Evolutionary conservation across 2,329 filamentous ascomycete species (phyloP), one percentile per base, ranked within the genome.

Genomic region (Botrytis deweyae): DNA sequence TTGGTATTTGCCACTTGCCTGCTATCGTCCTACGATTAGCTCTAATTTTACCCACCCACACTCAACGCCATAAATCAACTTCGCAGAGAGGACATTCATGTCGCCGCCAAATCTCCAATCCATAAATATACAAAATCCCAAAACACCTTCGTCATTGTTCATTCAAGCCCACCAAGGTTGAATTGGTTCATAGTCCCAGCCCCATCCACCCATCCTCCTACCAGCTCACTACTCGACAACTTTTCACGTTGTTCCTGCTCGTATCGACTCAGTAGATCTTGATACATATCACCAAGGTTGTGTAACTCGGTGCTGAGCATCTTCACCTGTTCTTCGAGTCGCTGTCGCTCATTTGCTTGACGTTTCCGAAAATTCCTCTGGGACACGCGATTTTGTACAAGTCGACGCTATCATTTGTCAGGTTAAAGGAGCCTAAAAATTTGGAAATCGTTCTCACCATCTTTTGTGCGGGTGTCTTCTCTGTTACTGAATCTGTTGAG

Each of bases 331-430:
- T 73, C 44, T 42, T 73, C 72, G 10, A 73, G 58, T 46, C 72
- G 40, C 42, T 69, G 42, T 25, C 72, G 72, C 33, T 73, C 65
- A 36, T 73, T 73, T 70, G 65, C 65, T 64, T 73, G 72, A n/a
- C 72, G 72, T 38, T 64, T 73, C 12, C 72, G 66, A 55, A 73
- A 73, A n/a, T 73, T 73, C 22, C 72, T 73, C 38, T 73, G 72
- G 3, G 65, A 70, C 10, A 73, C 66, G n/a, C 72, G 65, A 61
- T 73, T 73, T 44, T 73, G 72, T 8, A 73, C 72, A 42, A 73
- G 72, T 38, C 72, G 72, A 36, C 72, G 62, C 72, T 73, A 46
- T 25, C 14, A 44, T 42, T 4, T 22, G 49, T 73, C n/a, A 73
- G 66, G 38, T 58, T 0, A 58, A 29, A 38, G 42, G 36, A 40